These are phyloP conservation scores for Nannizziopsis barbatae DNA, from an alignment of 2,329 filamentous ascomycete genomes.

Conservation along the genomic window DNA sequence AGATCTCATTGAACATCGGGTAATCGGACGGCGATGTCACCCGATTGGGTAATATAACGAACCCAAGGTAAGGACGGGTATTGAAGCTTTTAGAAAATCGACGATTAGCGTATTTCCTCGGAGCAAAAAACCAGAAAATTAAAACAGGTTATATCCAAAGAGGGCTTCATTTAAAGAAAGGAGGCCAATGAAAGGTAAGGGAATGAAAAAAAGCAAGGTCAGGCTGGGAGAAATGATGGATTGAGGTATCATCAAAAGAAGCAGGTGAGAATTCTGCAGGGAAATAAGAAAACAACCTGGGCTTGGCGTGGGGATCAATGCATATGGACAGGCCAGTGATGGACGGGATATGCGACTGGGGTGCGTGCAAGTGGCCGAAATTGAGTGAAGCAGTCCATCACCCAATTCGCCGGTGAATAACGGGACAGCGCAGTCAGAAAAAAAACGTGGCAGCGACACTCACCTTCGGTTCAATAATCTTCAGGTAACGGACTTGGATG, in stretches of 20 bases:
- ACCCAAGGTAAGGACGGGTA: slow-evolving; percentile 97
- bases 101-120: background rate
- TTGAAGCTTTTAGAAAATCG: slow-evolving; percentile 60
- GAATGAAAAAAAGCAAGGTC: background rate
- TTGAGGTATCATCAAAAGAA: slow-evolving; percentile 2
- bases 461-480: slow-evolving; percentile 99
- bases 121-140: background rate
- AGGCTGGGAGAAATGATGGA: background rate
- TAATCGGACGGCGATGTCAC: slow-evolving; percentile 87
- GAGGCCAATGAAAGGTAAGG: background rate
- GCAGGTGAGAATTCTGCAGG: background rate
- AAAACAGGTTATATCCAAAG: background rate
- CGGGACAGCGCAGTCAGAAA: background rate
- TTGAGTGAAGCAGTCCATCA: background rate
- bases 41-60: slow-evolving; percentile 94
- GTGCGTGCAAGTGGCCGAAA: slow-evolving; percentile 11
- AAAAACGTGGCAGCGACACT: slow-evolving; percentile 23
- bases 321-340: slow-evolving; percentile 4
- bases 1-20: slow-evolving; percentile 65
- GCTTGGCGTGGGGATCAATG: slow-evolving; percentile 5
- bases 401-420: background rate
- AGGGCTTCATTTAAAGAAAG: background rate
- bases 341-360: background rate
- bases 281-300: background rate
- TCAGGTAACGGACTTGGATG: slow-evolving; percentile 95